phyloP scores from a whole-genome alignment of 2,329 filamentous ascomycete genomes.

The Camillea tinctor region DNA sequence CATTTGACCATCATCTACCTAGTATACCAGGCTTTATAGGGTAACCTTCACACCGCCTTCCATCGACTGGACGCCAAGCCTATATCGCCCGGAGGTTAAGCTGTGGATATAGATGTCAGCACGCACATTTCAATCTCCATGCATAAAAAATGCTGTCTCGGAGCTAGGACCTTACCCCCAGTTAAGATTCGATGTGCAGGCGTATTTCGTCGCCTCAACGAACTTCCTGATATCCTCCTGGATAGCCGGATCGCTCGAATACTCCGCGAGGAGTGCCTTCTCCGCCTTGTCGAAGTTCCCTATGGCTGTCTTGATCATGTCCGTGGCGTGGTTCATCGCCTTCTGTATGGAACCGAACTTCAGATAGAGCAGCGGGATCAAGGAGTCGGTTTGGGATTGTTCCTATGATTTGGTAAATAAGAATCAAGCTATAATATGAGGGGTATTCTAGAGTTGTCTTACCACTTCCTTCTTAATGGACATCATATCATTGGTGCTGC shows the following conservation, averaged over 20 bases:
- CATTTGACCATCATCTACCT: no score
- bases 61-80: background rate
- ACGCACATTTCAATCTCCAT: background rate
- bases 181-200: conserved; percentile 14
- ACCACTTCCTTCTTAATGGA: conserved; percentile 22
- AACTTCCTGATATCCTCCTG: conserved; percentile 9
- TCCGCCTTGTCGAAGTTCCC: conserved; percentile 10
- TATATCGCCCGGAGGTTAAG: background rate
- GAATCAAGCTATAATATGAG: background rate
- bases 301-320: conserved; percentile 4
- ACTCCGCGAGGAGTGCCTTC: conserved; percentile 2
- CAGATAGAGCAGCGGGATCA: conserved; percentile 14
- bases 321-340: conserved; percentile 9
- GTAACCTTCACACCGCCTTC: background rate
- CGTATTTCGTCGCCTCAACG: conserved; percentile 15
- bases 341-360: conserved; percentile 13
- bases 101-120: background rate
- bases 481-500: conserved; percentile 16
- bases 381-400: conserved; percentile 12
- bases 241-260: conserved; percentile 2
- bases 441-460: background rate
- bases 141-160: background rate
- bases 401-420: conserved; percentile 4
- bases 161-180: conserved; percentile 11
- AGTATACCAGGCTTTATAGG: background rate